A percentile compares a stretch with the other conserved stretches of the same genome.
phyloP scores from a whole-genome alignment of 2,329 filamentous ascomycete species.

The Talaromyces islandicus region DNA sequence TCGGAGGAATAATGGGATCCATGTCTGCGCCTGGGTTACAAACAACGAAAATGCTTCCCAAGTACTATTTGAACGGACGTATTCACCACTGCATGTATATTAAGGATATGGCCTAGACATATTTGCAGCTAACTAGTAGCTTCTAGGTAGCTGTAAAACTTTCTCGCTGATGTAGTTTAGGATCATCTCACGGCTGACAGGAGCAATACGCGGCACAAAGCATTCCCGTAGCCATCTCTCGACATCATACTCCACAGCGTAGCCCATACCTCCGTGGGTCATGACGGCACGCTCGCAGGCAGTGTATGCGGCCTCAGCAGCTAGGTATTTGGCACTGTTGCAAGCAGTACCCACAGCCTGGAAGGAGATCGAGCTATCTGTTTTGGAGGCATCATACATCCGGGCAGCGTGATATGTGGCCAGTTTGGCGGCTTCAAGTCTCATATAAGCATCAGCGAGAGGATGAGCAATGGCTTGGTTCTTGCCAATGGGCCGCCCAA shows the following conservation, averaged over 20 bases:
- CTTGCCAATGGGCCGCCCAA: conserved; percentile 52
- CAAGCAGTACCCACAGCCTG: conserved; percentile 58
- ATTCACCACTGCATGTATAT: not conserved
- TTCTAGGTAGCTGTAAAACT: conserved; percentile 33
- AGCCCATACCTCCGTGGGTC: conserved; percentile 58
- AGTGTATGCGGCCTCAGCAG: conserved; percentile 55
- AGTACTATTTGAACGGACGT: not conserved
- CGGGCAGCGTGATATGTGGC: conserved; percentile 56
- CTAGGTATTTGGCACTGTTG: conserved; percentile 64
- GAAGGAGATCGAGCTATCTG: conserved; percentile 47
- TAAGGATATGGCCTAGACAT: not conserved
- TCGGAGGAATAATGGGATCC: no score
- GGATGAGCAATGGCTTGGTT: conserved; percentile 58
- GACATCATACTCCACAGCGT: conserved; percentile 58
- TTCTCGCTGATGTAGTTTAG: conserved; percentile 57
- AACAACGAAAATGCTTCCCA: not conserved
- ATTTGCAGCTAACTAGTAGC: conserved; percentile 27
- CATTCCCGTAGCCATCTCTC: conserved; percentile 57
- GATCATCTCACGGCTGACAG: conserved; percentile 67
- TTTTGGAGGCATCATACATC: conserved; percentile 50
- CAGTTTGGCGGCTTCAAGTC: conserved; percentile 55
- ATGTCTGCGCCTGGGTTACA: no score
- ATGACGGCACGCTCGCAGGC: conserved; percentile 55
- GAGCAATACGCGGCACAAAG: conserved; percentile 59
- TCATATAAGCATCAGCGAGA: conserved; percentile 55